Evolutionary conservation across 2,329 filamentous ascomycete genomes (phyloP), one percentile per base, ranked within the genome.

Genomic region (Fusarium anguioides): DNA sequence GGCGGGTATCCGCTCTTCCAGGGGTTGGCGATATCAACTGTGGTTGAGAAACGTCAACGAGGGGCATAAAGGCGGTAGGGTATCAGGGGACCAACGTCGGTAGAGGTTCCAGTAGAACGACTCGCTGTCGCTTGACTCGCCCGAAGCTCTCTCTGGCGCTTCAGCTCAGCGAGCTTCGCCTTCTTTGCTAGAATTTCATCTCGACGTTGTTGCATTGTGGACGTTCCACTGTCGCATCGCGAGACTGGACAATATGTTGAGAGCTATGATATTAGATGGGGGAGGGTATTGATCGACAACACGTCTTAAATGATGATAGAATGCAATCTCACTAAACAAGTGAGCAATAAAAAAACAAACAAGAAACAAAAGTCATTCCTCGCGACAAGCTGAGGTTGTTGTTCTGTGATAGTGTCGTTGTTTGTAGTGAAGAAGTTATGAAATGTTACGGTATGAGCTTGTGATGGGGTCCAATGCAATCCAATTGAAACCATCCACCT

Each of bases 111-210:
- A 76, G 89, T 91, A 74, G 89, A 86, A 70, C 93, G 88, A 71
- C 84, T 88, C 65, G 86, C 86, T 60, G 85, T 87, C 72, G 92
- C 89, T 77, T 96, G 92, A 76, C 87, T 92, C 68, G 92, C 88
- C 60, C 94, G 87, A 72, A 95, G 82, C 78, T 96, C 94, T 73
- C 96, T 88, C 81, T 97, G 94, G 65, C 92, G 89, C 83, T 97
- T 97, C 69, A 99, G 87, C 85, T 98, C 96, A 47, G 93, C 94
- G 74, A 99, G 93, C 84, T 96, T 97, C 66, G 94, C 95, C 84
- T 93, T 95, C 83, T 99, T 99, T 72, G 94, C 94, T 73, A 96
- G 84, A 72, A 99, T 97, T 84, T 99, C 96, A 84, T 97, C 94
- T 83, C 93, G 91, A 74, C 94, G 91, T 85, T 94, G 90, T 81